Percentiles rank a stretch among this genome's conserved stretches.
phyloP scores from a whole-genome alignment of 345 rosid genomes.

The Raphanus sativus region DNA sequence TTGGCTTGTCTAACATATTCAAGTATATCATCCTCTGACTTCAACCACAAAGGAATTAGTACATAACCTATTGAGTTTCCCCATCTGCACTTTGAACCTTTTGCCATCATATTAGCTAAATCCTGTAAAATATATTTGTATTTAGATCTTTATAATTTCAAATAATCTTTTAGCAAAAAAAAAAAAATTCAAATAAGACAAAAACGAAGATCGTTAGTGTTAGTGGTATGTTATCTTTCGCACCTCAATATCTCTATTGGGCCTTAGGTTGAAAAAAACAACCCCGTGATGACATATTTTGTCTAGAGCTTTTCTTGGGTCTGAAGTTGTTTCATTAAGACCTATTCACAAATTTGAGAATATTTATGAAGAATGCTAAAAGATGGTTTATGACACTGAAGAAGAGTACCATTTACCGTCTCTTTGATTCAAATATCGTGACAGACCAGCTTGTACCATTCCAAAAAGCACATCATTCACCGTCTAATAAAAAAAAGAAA shows the following conservation, averaged over 20 bases:
- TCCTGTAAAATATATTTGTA: not conserved
- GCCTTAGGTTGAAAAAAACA: not conserved
- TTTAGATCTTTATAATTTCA: not conserved
- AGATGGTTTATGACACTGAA: not conserved
- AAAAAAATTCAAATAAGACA: no score
- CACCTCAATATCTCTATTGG: not conserved
- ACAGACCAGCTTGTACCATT: not conserved
- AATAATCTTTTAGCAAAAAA: no score
- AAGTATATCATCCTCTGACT: slow-evolving; percentile 38
- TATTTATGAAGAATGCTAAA: not conserved
- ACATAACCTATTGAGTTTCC: slow-evolving; percentile 40
- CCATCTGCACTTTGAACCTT: not conserved
- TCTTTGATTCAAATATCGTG: not conserved
- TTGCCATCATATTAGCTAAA: not conserved
- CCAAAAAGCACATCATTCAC: not conserved
- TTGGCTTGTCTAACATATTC: slow-evolving; percentile 47
- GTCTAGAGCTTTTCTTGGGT: not conserved
- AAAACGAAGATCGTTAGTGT: not conserved
- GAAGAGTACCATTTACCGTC: not conserved
- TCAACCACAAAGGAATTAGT: slow-evolving; percentile 45
- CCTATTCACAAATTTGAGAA: not conserved
- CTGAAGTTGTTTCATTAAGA: not conserved
- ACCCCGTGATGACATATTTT: not conserved
- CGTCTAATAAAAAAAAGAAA: not conserved
- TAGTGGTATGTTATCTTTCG: no score